Evolutionary conservation across 176 grass and related monocot species (phyloP).

Genomic region (Calamus simplicifolius): DNA sequence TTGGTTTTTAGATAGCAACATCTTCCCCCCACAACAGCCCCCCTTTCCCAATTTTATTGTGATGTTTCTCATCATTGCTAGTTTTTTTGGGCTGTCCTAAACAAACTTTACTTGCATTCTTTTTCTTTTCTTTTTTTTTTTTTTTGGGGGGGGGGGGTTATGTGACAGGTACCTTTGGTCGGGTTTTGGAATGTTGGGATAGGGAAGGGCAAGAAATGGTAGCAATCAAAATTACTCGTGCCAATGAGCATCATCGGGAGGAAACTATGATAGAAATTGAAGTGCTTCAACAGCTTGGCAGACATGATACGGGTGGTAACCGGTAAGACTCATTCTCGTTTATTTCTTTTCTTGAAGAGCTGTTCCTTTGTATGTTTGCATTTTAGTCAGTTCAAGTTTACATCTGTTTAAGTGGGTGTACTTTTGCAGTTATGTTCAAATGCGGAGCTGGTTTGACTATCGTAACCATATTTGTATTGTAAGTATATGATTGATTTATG

Average conservation of each 20-base stretch:
- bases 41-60: too few species aligned
- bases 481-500: conserved; percentile 27
- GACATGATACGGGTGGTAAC: conserved; percentile 43
- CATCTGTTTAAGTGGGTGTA: conserved; percentile 8
- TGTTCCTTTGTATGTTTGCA: neutral
- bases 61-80: too few species aligned
- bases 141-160: too few species aligned
- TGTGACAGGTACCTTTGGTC: conserved; percentile 69
- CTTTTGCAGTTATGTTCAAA: conserved; percentile 70
- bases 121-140: too few species aligned
- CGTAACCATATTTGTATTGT: conserved; percentile 68
- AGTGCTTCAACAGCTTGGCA: conserved; percentile 62
- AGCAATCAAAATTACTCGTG: conserved; percentile 76
- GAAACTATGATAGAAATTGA: conserved; percentile 85
- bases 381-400: conserved; percentile 20
- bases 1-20: too few species aligned
- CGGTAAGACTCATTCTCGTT: conserved; percentile 36
- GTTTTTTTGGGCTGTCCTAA: too few species aligned
- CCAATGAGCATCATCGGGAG: conserved; percentile 62
- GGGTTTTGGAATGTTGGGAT: conserved; percentile 92
- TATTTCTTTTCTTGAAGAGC: neutral
- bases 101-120: neutral
- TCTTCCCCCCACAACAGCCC: too few species aligned
- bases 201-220: conserved; percentile 88
- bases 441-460: conserved; percentile 75